Base-by-base conservation (phyloP, 2,329 filamentous ascomycete genomes). In the Aspergillus sp. region DNA sequence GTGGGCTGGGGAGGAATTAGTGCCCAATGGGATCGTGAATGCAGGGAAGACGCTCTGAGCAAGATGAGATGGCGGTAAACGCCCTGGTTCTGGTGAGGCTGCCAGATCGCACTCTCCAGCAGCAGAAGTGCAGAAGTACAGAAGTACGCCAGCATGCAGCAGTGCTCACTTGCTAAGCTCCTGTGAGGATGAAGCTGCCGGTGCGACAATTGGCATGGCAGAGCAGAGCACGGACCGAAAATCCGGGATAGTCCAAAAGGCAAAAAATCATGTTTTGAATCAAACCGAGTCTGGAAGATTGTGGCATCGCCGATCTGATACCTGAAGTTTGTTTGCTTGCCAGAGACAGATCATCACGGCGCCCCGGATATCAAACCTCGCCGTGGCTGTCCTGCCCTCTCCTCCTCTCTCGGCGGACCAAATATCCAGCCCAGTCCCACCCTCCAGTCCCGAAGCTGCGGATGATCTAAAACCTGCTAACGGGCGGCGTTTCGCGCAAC, bases 391-490 rank as follows among this genome's bases (percentile, higher is more conserved):
- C 26, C 9, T 30, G 8, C 9, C 11, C 26, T 30, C 26, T 30
- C 26, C 9, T 30, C 44, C 48, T 60, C 38, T 51, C 42, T 36
- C 48, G 48, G 51, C 52, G 20, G 55, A 57, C 54, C 44, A 58
- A 43, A 57, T 41, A 50, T 55, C 56, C 57, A 55, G 55, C 54
- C 50, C 53, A 57, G 59, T 63, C 57, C 62, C 59, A 63, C 62
- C 58, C 52, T 20, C 38, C 30, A 54, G 57, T 58, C 60, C 64
- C 64, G 59, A 64, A 42, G 60, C 59, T 60, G 59, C 59, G 61
- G 64, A 63, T 64, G 58, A 62, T 63, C 59, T 64, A 63, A 62
- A 63, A 61, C 62, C 18, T 53, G 55, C 57, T 56, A 30, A 32
- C 48, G n/a, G 43, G 18, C 34, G n/a, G 22, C 7, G 18, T 24